Evolutionary conservation across 1,284 basidiomycete species (phyloP).

Genomic region (Irpex sp.): DNA sequence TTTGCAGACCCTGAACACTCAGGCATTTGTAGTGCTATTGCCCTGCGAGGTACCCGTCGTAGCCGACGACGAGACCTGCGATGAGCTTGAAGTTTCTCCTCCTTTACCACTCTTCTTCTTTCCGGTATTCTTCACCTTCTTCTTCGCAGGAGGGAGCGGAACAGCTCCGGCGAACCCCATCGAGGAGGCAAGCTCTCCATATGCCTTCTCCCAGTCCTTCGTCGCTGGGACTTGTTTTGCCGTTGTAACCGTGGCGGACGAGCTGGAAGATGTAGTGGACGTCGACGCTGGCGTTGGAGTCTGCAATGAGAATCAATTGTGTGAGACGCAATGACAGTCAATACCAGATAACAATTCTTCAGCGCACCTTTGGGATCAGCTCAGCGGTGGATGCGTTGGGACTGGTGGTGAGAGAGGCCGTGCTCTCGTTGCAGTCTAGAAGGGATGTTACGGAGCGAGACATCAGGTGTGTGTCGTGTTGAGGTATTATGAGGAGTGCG

Average conservation of each 20-base stretch:
- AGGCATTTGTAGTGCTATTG: not conserved
- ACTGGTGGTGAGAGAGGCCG: not conserved
- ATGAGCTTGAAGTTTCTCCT: not conserved
- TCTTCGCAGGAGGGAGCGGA: constrained; percentile 1
- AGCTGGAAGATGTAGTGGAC: not conserved
- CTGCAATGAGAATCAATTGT: not conserved
- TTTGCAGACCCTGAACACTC: not conserved
- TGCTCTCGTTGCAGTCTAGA: not conserved
- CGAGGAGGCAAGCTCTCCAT: constrained; percentile 4
- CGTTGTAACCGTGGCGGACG: not conserved
- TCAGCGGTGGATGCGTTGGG: constrained; percentile 8
- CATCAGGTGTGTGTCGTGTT: not conserved
- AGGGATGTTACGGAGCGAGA: not conserved
- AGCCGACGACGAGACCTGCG: too few relatives aligned
- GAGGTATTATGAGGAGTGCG: not conserved
- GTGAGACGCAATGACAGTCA: not conserved
- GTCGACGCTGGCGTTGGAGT: not conserved
- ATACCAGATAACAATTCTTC: not conserved
- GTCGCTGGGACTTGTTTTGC: not conserved
- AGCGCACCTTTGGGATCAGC: constrained; percentile 7
- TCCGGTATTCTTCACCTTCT: not conserved
- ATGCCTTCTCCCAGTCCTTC: constrained; percentile 10
- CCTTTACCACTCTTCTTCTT: constrained; percentile 1
- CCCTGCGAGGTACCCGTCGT: too few relatives aligned
- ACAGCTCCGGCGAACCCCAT: constrained; percentile 9